phyloP scores from a whole-genome alignment of 2,329 filamentous ascomycete genomes.

The Grosmannia serpens region DNA sequence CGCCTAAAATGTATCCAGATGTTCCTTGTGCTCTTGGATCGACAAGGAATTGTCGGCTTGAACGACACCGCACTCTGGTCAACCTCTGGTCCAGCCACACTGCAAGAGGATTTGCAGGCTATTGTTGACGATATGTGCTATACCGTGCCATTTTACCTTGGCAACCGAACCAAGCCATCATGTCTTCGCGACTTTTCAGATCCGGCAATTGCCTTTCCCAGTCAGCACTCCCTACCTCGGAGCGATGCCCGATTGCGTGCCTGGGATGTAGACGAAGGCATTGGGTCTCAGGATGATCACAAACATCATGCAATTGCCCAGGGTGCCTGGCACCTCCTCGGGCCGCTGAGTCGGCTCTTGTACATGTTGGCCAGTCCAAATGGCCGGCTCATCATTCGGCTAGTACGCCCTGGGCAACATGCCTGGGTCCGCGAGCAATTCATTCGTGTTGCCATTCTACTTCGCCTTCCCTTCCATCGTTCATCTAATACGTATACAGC shows the following conservation, averaged over 20 bases:
- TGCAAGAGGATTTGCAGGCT: not conserved
- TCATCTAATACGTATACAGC: not conserved
- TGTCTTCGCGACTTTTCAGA: not conserved
- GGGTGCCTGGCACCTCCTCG: not conserved
- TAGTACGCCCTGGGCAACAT: not conserved
- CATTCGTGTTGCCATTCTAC: not conserved
- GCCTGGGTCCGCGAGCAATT: slow-evolving; percentile 1
- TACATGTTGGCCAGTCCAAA: not conserved
- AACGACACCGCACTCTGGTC: not conserved
- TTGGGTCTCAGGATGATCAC: not conserved
- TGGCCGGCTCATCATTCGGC: not conserved
- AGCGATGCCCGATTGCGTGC: not conserved
- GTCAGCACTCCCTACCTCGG: not conserved
- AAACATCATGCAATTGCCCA: not conserved
- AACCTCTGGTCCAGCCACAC: not conserved
- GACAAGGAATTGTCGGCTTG: not conserved
- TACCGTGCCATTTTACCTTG: not conserved
- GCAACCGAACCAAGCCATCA: not conserved
- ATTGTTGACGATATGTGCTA: slow-evolving; percentile 1
- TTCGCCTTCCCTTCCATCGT: not conserved
- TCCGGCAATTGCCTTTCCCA: not conserved
- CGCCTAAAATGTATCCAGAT: not conserved
- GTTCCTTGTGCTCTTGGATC: not conserved
- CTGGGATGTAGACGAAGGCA: not conserved
- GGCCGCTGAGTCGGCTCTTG: not conserved